Percentiles rank a stretch among this genome's conserved stretches.
phyloP scores from a whole-genome alignment of 768 basidiomycete genomes.

The Boletus bicolor region DNA sequence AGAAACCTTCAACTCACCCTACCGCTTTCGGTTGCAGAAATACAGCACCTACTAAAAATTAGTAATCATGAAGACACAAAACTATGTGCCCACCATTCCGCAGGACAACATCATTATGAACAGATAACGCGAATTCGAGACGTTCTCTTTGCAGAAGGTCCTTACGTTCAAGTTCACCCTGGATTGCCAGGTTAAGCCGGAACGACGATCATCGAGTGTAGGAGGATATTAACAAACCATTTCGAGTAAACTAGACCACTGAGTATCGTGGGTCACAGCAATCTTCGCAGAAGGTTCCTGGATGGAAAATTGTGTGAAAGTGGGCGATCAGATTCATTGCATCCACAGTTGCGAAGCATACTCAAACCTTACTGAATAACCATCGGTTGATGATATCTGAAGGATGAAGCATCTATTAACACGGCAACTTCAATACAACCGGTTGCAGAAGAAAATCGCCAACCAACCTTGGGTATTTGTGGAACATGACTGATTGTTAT shows the following conservation, averaged over 20 bases:
- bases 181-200: too few relatives aligned
- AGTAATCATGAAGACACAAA: not conserved
- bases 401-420: not conserved
- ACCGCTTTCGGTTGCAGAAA: not conserved
- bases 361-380: not conserved
- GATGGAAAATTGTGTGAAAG: not conserved
- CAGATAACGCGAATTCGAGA: not conserved
- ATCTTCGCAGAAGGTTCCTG: not conserved
- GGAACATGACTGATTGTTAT: not conserved
- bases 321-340: not conserved
- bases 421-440: not conserved
- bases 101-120: not conserved
- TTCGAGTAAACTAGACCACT: not conserved
- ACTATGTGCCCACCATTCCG: not conserved
- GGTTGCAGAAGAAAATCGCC: not conserved
- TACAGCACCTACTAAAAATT: not conserved
- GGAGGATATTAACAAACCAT: not conserved
- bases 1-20: not conserved
- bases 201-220: not conserved
- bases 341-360: not conserved
- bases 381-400: not conserved
- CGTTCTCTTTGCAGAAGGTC: not conserved
- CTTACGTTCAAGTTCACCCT: not conserved
- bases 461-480: not conserved
- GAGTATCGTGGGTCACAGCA: not conserved